Evolutionary conservation across 305 asterid genomes (phyloP), one percentile per base, ranked within the genome.

Genomic region (Withania somnifera): DNA sequence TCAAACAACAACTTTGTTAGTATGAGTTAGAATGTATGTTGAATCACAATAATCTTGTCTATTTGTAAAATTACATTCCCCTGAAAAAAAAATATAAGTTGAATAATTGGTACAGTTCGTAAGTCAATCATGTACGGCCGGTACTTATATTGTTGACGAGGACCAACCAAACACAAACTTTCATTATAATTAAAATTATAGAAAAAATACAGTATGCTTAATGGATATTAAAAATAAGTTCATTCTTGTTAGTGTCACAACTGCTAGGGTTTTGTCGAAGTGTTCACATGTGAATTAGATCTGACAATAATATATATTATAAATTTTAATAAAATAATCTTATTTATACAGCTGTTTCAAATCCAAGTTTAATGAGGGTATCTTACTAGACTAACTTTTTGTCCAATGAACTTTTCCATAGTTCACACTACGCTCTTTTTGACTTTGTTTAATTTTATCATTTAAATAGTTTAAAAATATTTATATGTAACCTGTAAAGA

Each of bases 341-440:
- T 83, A 8, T 66, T 61, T 81, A 83, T 76, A 87, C 90, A 88
- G 87, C 78, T 88, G 90, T 83, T 82, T 64, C 85, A 82, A 50
- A 75, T 40, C 84, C 82, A 79, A 83, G 75, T 78, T 84, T 85
- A 73, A 28, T 52, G 53, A 28, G 51, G 76, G 51, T 30, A 17
- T 66, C 63, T 68, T 14, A 30, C 79, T 57, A 67, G 67, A 83
- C 73, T 61, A 80, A 36, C 56, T 73, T 82, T 83, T 78, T 22
- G 71, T 87, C 84, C 90, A 88, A 81, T 85, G 87, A 84, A 87
- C 79, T 86, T 84, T 75, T 85, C 81, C 86, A 80, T 81, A 42
- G 30, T 69, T 79, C 79, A 77, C 75, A 83, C 87, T 30, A n/a
- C n/a, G 9, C 19, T 45, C 58, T 17, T 50, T 32, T 82, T 38